Evolutionary conservation across 139 green algal species (phyloP).

Genomic region (Micromonas pusilla): DNA sequence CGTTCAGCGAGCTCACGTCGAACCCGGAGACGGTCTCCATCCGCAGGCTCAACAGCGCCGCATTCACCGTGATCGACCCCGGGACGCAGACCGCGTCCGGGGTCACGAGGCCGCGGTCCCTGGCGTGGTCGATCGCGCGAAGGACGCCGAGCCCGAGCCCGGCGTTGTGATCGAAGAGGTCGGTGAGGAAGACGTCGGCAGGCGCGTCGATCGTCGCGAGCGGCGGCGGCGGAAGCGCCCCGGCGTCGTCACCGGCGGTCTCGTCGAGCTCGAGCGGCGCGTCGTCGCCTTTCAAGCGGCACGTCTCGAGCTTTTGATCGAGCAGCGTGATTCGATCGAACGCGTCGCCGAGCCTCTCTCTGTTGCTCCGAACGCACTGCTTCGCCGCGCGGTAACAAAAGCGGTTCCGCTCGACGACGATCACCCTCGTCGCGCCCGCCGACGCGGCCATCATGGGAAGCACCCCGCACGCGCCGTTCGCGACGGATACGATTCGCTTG

Average conservation of each 20-base stretch:
- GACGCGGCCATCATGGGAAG: background rate
- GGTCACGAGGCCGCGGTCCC: slow-evolving; percentile 33
- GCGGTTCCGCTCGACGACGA: slow-evolving; percentile 24
- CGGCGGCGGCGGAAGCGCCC: background rate
- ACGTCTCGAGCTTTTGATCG: slow-evolving; percentile 22
- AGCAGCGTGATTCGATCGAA: background rate
- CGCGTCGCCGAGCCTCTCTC: background rate
- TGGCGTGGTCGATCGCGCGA: background rate
- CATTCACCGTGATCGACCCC: slow-evolving; percentile 34
- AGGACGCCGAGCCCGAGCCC: background rate
- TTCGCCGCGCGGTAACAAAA: slow-evolving; percentile 59
- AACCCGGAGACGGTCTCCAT: slow-evolving; percentile 49
- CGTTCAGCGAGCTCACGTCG: slow-evolving; percentile 54
- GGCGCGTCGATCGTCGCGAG: background rate
- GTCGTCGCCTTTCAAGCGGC: background rate
- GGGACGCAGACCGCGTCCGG: slow-evolving; percentile 26
- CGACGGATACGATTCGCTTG: too few species aligned
- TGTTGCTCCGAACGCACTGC: slow-evolving; percentile 45
- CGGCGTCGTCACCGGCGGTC: background rate
- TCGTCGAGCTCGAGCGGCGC: background rate
- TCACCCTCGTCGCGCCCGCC: background rate
- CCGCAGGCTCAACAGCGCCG: slow-evolving; percentile 43
- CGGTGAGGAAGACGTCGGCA: background rate
- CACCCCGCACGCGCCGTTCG: background rate
- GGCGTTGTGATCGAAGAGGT: slow-evolving; percentile 12